phyloP scores from a whole-genome alignment of 2,329 filamentous ascomycete species.

The Fusarium mexicanum region DNA sequence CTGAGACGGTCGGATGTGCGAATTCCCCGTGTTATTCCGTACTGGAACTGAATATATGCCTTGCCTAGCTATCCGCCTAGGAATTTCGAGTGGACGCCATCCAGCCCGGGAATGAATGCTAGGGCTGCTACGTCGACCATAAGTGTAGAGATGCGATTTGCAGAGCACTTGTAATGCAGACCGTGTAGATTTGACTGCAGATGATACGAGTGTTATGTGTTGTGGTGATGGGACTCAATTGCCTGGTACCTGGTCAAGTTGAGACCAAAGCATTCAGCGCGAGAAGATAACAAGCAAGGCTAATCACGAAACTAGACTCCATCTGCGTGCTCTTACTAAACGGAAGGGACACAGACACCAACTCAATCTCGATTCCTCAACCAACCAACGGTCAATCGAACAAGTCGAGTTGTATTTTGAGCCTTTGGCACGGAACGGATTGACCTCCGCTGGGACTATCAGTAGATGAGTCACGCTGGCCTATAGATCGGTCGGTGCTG shows the following conservation, averaged over 20 bases:
- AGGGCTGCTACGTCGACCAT: background rate
- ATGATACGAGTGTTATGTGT: background rate
- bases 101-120: background rate
- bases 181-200: accelerated
- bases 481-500: background rate
- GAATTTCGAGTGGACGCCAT: accelerated
- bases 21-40: background rate
- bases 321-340: too few relatives aligned
- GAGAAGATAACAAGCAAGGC: too few relatives aligned
- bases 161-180: background rate
- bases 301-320: too few relatives aligned
- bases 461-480: accelerated
- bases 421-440: background rate
- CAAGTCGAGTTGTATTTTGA: background rate
- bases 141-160: background rate
- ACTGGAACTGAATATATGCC: background rate
- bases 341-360: background rate
- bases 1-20: background rate
- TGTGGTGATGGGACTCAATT: background rate
- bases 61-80: too few relatives aligned
- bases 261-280: background rate
- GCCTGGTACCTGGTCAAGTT: background rate
- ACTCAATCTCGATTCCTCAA: accelerated
- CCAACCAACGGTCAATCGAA: background rate
- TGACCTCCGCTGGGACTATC: background rate